Conservation (phyloP, 2,329 filamentous ascomycete genomes). For the Orbilia brochopaga region DNA sequence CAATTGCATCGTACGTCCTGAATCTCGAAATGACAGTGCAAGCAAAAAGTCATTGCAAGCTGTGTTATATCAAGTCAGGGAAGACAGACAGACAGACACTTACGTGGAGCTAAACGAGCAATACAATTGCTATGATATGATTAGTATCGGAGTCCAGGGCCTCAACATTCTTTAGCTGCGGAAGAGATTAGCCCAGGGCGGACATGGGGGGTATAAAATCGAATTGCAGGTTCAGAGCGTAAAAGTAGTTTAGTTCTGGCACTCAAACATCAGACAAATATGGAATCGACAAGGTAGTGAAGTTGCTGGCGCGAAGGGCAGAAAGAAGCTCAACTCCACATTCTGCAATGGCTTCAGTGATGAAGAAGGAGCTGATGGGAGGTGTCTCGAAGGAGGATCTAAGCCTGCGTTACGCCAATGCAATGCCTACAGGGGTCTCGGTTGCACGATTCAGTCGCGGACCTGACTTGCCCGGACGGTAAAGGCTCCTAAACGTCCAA, state of each 20-base stretch:
- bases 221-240: constrained; percentile 8
- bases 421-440: background rate
- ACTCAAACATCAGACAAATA: constrained; percentile 32
- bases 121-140: background rate
- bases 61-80: background rate
- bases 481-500: background rate
- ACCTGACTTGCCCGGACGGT: constrained; percentile 2
- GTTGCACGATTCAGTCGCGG: background rate
- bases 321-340: constrained; percentile 28
- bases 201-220: constrained; percentile 21
- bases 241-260: constrained; percentile 10
- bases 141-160: background rate
- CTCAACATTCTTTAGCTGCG: constrained; percentile 33
- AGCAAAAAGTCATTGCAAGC: too few species aligned
- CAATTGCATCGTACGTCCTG: too few species aligned
- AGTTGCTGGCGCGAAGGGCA: background rate
- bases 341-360: constrained; percentile 43
- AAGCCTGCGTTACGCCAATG: background rate
- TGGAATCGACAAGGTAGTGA: constrained; percentile 46
- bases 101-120: constrained; percentile 3
- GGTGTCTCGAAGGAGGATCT: constrained; percentile 14
- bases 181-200: constrained; percentile 46
- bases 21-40: too few species aligned
- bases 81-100: background rate
- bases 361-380: constrained; percentile 29